Base-by-base conservation (phyloP, 257 asterid genomes). In the Solanum phureja region DNA sequence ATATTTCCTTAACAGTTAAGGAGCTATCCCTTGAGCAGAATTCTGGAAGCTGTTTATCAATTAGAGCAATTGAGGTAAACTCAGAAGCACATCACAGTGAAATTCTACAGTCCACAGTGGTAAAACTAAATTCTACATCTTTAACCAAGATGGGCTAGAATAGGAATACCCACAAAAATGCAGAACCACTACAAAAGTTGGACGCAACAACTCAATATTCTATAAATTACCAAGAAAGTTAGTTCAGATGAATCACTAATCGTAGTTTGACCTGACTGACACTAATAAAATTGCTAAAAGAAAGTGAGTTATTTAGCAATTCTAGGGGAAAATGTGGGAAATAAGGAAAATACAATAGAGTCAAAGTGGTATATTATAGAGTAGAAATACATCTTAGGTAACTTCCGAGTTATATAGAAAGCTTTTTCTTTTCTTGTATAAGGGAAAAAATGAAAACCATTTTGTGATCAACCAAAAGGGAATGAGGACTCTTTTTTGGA, bases 11-110 rank as follows among this genome's bases (percentile, higher is more conserved):
- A 60, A 97, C 96, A 8, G 93, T 96, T 83, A 97, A 90, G 87
- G 99, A 87, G 93, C 96, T 93, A 85, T 92, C 98, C 87, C 92
- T 92, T 42, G 98, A 92, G 89, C 99, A 95, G 88, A 97, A 95
- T 91, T 95, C 99, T 3, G 99, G 98, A 87, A 95, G 92, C 99
- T 97, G 93, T 27, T 85, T 60, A 88, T 87, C 40, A 75, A 86
- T 29, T 27, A 44, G 69, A 68, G 74, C 62, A 69, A 75, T 66
- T 23, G 72, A 85, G 68, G 37, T 42, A 24, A 76, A 75, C 33
- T 75, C 83, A 38, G 7, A 37, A 75, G 83, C 83, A 40, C 60
- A 12, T 77, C 62, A 77, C 35, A 24, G 34, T 24, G 64, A 77
- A 77, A 77, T 42, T 77, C 84, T 24, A 42, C n/a, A 13, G 13